Conservation (phyloP, 352 stramenopile species). For the Pythium rhizo-oryzae region DNA sequence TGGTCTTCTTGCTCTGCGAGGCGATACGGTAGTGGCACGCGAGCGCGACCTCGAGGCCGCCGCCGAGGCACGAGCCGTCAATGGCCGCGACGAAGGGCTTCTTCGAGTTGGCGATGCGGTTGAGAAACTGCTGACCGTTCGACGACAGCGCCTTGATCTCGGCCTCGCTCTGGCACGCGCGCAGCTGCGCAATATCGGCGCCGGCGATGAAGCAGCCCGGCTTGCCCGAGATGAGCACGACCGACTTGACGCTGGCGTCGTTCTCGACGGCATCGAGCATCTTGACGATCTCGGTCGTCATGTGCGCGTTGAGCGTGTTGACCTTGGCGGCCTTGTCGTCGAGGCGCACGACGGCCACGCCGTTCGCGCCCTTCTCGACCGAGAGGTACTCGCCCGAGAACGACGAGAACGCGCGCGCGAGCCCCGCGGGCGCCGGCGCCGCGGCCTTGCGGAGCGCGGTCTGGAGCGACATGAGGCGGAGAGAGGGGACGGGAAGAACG, state of each 20-base stretch:
- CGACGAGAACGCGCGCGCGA: constrained; percentile 28
- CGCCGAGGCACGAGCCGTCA: constrained; percentile 96
- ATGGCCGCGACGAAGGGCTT: constrained; percentile 97
- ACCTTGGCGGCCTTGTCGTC: constrained; percentile 92
- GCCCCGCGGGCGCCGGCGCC: constrained; percentile 14
- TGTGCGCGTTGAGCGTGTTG: constrained; percentile 93
- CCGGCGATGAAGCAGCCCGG: constrained; percentile 98
- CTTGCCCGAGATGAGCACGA: constrained; percentile 98
- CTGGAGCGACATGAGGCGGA: constrained; percentile 23
- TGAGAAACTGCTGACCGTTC: constrained; percentile 94
- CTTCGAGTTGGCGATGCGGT: constrained; percentile 91
- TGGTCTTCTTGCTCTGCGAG: constrained; percentile 95
- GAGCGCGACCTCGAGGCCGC: constrained; percentile 96
- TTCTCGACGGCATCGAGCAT: constrained; percentile 90
- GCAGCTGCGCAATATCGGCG: constrained; percentile 97
- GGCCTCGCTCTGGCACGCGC: constrained; percentile 82
- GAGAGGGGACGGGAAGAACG: background rate
- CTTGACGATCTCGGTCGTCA: constrained; percentile 86
- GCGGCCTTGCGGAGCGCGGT: constrained; percentile 21
- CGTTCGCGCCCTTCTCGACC: constrained; percentile 84
- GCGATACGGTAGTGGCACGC: constrained; percentile 98
- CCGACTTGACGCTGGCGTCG: constrained; percentile 93
- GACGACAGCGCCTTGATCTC: constrained; percentile 93
- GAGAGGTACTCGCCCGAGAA: constrained; percentile 82
- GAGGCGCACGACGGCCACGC: constrained; percentile 92